These are phyloP conservation scores for Talaromyces albobiverticillius DNA, from an alignment of 2,329 filamentous ascomycete genomes.

Conservation along the genomic window DNA sequence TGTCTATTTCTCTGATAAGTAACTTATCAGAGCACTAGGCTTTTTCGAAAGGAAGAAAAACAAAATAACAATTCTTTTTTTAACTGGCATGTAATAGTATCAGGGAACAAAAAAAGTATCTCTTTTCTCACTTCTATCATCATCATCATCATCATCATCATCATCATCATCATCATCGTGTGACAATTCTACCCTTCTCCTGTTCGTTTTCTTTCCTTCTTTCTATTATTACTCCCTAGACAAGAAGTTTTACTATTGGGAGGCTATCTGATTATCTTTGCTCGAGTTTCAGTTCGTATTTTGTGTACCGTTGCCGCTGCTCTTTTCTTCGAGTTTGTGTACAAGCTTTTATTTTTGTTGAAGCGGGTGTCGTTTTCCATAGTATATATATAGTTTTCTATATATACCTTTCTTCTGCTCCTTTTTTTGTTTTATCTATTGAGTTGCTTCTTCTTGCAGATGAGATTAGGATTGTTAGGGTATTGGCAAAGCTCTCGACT, in stretches of 20 bases:
- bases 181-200: no score
- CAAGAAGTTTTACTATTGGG: constrained; percentile 13
- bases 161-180: no score
- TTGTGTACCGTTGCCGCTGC: constrained; percentile 12
- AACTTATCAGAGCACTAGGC: no score
- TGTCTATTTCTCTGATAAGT: no score
- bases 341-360: constrained; percentile 13
- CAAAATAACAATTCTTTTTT: background rate
- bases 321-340: constrained; percentile 13
- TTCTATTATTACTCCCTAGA: background rate
- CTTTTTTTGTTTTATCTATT: no score
- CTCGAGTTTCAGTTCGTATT: constrained; percentile 15
- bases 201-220: background rate
- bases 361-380: background rate
- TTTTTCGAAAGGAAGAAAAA: background rate
- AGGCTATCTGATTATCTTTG: constrained; percentile 20
- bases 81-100: constrained; percentile 10
- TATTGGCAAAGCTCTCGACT: background rate
- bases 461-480: background rate
- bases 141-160: no score
- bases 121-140: background rate
- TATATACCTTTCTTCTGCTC: background rate
- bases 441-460: background rate
- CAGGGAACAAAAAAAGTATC: constrained; percentile 6
- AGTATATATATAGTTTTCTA: background rate